Evolutionary conservation across 2,329 filamentous ascomycete species (phyloP), one percentile per base, ranked within the genome.

Genomic region (Beauveria scarabaeidicola): DNA sequence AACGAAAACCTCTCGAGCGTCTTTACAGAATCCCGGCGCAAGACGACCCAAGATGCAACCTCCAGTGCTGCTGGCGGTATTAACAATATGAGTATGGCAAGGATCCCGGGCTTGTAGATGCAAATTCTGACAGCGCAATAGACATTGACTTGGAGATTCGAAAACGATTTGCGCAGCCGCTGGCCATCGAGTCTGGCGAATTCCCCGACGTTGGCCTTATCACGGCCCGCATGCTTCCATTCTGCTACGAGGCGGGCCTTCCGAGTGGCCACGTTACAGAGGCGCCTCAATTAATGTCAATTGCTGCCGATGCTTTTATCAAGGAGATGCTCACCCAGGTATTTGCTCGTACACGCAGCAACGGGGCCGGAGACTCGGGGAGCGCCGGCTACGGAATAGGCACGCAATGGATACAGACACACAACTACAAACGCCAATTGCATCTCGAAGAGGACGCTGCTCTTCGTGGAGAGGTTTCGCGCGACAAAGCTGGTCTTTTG

Each of bases 401-500:
- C 46, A 83, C 83, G 46, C 81, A 80, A 40, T 90, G 88, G 78
- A 83, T 97, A 61, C 87, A 91, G 70, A 96, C 91, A 2, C 82
- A 87, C 65, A 86, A 84, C 61, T 97, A 93, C 73, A 85, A 84
- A 63, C 81, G 82, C 61, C 89, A 90, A 69, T 78, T 96, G 11
- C 83, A 85, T 58, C 78, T 79, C 51, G 92, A 97, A 71, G 91
- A 96, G 69, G 81, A 87, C 47, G 82, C 84, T 0, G 85, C 83
- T 27, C 81, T 85, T 44, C 80, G 84, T n/a, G 91, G 91, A 5
- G 89, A 92, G 66, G 71, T 95, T 1, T 77, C 82, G 19, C 81
- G 90, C 64, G 89, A 91, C 61, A 87, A 88, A 61, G 87, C 83
- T 52, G 91, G 91, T 1, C 74, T 96, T 29, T 75, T 97, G 6